These are phyloP conservation scores for Rubia tinctorum DNA, from an alignment of 305 asterid species.

Conservation along the genomic window DNA sequence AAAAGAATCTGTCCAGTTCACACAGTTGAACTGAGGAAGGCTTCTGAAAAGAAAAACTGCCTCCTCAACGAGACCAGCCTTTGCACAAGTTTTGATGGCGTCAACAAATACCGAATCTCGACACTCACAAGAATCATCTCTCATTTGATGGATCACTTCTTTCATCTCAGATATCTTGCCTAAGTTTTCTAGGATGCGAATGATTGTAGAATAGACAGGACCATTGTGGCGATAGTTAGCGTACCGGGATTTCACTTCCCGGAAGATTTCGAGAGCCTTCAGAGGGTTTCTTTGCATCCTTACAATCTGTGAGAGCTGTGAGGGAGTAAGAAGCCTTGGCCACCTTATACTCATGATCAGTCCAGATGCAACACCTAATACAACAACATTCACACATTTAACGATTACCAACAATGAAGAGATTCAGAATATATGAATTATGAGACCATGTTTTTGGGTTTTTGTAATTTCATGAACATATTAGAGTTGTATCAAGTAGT, in stretches of 20 bases:
- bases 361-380: conserved; percentile 10
- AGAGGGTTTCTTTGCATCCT: conserved; percentile 68
- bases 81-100: conserved; percentile 53
- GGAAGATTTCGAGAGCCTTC: conserved; percentile 70
- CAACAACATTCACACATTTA: conserved; percentile 4
- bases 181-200: conserved; percentile 49
- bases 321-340: conserved; percentile 63
- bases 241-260: conserved; percentile 47
- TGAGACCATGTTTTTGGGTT: not conserved
- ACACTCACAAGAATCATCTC: conserved; percentile 72
- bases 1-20: conserved; percentile 59
- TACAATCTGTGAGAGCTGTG: conserved; percentile 64
- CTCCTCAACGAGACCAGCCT: conserved; percentile 53
- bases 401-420: not conserved
- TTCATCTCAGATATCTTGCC: conserved; percentile 60
- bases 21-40: conserved; percentile 66
- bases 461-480: not conserved
- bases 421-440: not conserved
- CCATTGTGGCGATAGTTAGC: conserved; percentile 67
- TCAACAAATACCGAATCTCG: conserved; percentile 57
- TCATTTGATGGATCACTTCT: conserved; percentile 52
- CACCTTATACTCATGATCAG: conserved; percentile 54
- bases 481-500: not conserved
- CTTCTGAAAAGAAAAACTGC: conserved; percentile 54
- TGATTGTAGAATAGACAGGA: conserved; percentile 61